These are phyloP conservation scores for Nephelium lappaceum DNA, from an alignment of 345 rosid species.

Conservation along the genomic window DNA sequence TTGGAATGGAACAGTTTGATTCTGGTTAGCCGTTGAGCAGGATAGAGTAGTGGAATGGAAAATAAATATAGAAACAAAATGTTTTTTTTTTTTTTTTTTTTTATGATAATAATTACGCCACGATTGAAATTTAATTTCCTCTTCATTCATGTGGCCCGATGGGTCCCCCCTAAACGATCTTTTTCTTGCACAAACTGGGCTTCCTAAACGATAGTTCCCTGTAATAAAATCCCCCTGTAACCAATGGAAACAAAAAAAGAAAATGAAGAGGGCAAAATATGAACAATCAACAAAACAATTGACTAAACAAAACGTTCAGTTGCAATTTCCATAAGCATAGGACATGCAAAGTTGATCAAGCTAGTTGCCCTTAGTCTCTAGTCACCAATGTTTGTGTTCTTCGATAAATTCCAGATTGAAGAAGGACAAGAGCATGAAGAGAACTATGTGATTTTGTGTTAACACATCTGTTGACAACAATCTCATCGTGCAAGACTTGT, in stretches of 20 bases:
- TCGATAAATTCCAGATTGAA: neutral
- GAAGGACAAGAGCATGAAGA: constrained; percentile 70
- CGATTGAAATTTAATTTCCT: constrained; percentile 26
- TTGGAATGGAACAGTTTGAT: no score
- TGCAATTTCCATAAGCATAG: neutral
- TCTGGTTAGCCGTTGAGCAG: neutral
- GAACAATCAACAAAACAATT: constrained; percentile 3
- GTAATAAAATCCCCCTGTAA: constrained; percentile 86
- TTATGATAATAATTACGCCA: constrained; percentile 38
- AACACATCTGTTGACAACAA: constrained; percentile 74
- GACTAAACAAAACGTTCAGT: neutral
- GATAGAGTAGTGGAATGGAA: neutral
- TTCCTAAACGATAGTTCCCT: constrained; percentile 91
- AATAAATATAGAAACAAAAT: neutral
- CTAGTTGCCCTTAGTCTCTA: neutral
- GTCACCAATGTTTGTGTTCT: neutral
- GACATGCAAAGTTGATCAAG: neutral
- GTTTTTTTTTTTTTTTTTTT: neutral
- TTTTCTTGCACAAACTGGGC: neutral
- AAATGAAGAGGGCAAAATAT: constrained; percentile 4
- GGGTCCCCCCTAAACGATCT: no score
- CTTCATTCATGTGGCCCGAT: neutral
- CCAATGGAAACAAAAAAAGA: neutral
- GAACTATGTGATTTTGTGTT: constrained; percentile 82
- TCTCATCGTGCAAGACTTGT: constrained; percentile 71